These are phyloP conservation scores for Lagenidium giganteum DNA, from an alignment of 352 stramenopile genomes.

Conservation along the genomic window DNA sequence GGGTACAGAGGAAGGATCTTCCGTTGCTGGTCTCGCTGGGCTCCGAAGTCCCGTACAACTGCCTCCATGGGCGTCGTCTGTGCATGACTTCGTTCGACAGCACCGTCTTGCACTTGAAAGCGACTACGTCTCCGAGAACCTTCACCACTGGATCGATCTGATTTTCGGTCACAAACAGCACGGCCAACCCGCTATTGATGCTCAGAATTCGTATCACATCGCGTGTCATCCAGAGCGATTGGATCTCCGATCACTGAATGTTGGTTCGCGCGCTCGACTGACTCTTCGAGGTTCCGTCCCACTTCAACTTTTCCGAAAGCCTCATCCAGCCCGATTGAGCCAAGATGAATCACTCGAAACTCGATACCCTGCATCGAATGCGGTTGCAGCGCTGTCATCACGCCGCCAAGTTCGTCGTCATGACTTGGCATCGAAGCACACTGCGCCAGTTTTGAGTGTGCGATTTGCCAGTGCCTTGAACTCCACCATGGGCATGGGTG, in stretches of 20 bases:
- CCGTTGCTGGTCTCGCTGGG: conserved; percentile 11
- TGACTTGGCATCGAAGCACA: conserved; percentile 71
- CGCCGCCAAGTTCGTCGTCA: conserved; percentile 76
- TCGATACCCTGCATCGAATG: conserved; percentile 68
- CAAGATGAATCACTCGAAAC: conserved; percentile 71
- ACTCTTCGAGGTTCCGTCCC: conserved; percentile 73
- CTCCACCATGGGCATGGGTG: conserved; percentile 42
- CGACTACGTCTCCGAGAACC: conserved; percentile 95
- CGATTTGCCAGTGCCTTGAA: conserved; percentile 77
- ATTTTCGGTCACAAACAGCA: conserved; percentile 98
- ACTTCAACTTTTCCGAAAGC: conserved; percentile 74
- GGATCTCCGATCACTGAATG: conserved; percentile 57
- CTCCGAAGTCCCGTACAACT: conserved; percentile 88
- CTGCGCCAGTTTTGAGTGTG: conserved; percentile 57
- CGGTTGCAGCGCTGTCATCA: conserved; percentile 68
- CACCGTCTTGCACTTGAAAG: conserved; percentile 96
- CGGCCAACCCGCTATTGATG: conserved; percentile 79
- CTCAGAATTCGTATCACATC: conserved; percentile 92
- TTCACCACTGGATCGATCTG: conserved; percentile 99
- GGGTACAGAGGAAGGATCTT: conserved; percentile 22
- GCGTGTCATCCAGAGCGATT: conserved; percentile 73
- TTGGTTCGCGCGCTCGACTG: conserved; percentile 42
- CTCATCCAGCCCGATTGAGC: conserved; percentile 63
- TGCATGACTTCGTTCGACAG: conserved; percentile 96
- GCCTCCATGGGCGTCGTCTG: conserved; percentile 94